These are phyloP conservation scores for Phytopythium oedochilum DNA, from an alignment of 352 stramenopile species.

Conservation along the genomic window DNA sequence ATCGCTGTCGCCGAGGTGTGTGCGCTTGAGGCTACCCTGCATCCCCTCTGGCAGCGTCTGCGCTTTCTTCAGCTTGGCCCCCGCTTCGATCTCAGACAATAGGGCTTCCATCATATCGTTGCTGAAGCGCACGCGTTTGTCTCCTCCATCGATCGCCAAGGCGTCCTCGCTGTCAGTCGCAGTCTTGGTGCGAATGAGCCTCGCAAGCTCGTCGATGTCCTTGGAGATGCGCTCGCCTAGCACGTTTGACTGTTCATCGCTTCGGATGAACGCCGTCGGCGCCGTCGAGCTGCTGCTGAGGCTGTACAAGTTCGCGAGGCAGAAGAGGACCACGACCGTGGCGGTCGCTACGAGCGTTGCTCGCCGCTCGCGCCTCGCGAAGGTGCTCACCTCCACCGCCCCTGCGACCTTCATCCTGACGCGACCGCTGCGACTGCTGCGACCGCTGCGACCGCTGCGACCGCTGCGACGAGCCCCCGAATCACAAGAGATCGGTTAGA, in stretches of 20 bases:
- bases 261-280: background rate
- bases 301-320: background rate
- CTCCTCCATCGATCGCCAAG: background rate
- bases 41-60: background rate
- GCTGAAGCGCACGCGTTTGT: background rate
- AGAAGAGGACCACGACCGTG: background rate
- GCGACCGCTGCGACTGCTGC: too few relatives aligned
- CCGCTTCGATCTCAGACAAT: background rate
- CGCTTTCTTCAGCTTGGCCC: background rate
- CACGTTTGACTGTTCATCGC: background rate
- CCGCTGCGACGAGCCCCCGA: too few relatives aligned
- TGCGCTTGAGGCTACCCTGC: background rate
- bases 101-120: background rate
- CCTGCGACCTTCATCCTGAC: background rate
- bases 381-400: background rate
- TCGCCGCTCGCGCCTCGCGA: background rate
- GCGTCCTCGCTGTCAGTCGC: background rate
- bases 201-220: background rate
- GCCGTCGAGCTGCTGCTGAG: background rate
- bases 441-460: too few relatives aligned
- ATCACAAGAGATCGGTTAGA: too few relatives aligned
- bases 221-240: background rate
- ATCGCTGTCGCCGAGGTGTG: conserved; percentile 8
- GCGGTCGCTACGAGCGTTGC: background rate
- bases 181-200: background rate